phyloP scores from a whole-genome alignment of 208 protist species.

The Wallacemonas sp. region DNA sequence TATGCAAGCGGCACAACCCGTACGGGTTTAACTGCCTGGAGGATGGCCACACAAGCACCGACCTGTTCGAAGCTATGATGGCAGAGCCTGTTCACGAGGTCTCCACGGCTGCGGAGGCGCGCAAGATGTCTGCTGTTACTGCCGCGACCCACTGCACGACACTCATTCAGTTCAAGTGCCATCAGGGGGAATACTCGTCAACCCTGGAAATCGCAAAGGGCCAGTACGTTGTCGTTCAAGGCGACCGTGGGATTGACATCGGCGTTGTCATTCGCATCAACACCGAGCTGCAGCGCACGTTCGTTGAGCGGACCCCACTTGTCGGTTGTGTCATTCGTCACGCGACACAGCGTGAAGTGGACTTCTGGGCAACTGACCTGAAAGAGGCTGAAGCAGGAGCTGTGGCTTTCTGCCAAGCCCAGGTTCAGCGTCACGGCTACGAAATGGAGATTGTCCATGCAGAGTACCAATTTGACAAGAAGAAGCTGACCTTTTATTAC shows the following conservation, averaged over 20 bases:
- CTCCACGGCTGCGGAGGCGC: conserved; percentile 42
- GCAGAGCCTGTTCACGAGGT: conserved; percentile 29
- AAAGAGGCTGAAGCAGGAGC: conserved; percentile 80
- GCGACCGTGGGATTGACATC: conserved; percentile 89
- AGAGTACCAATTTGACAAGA: conserved; percentile 93
- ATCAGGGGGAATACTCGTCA: conserved; percentile 76
- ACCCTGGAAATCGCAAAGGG: conserved; percentile 55
- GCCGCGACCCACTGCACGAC: conserved; percentile 43
- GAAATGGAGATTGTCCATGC: conserved; percentile 85
- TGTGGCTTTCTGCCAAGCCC: conserved; percentile 62
- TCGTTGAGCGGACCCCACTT: conserved; percentile 59
- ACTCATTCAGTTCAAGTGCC: conserved; percentile 89
- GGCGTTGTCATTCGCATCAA: conserved; percentile 83
- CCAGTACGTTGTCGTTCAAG: conserved; percentile 87
- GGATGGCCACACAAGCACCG: conserved; percentile 24
- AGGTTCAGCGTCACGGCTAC: conserved; percentile 54
- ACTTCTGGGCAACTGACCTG: conserved; percentile 83
- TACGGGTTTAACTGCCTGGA: conserved; percentile 75
- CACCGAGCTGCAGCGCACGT: conserved; percentile 37
- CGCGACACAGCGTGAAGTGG: conserved; percentile 83
- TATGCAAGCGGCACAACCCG: conserved; percentile 54
- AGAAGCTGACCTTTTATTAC: conserved; percentile 94
- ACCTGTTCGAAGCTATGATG: neutral
- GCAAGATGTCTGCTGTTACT: conserved; percentile 24
- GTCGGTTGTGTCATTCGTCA: conserved; percentile 63